These are phyloP conservation scores for Phialophora expanda DNA, from an alignment of 2,329 filamentous ascomycete genomes.

Conservation along the genomic window DNA sequence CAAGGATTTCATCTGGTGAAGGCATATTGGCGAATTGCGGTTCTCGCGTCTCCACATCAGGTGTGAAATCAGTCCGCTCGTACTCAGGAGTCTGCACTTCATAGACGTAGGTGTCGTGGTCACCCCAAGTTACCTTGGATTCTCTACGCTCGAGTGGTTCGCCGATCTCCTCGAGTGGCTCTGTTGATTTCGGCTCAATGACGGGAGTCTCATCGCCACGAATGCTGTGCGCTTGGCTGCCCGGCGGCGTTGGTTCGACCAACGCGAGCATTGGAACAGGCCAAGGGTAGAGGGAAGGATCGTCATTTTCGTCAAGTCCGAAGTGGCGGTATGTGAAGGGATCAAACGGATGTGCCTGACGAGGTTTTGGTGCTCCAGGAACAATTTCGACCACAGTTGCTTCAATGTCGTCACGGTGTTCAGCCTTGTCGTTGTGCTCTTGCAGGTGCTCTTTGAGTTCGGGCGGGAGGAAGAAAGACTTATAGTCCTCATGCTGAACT, in stretches of 20 bases:
- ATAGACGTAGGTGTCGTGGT: constrained; percentile 68
- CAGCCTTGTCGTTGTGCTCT: constrained; percentile 41
- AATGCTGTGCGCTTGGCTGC: constrained; percentile 39
- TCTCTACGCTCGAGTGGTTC: constrained; percentile 52
- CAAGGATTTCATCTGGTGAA: constrained; percentile 61
- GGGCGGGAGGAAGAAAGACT: constrained; percentile 50
- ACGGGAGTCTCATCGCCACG: constrained; percentile 43
- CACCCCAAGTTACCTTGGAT: constrained; percentile 69
- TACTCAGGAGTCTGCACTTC: constrained; percentile 64
- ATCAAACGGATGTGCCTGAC: constrained; percentile 31
- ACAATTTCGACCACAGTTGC: constrained; percentile 38
- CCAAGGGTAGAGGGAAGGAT: constrained; percentile 45
- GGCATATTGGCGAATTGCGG: constrained; percentile 52
- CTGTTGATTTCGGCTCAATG: constrained; percentile 38
- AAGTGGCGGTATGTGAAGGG: constrained; percentile 37
- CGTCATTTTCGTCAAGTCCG: constrained; percentile 34
- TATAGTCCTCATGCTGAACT: constrained; percentile 49
- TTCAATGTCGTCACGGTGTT: constrained; percentile 34
- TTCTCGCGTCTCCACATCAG: not conserved
- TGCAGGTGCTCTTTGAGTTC: constrained; percentile 49
- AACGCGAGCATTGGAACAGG: constrained; percentile 61
- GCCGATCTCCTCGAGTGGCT: constrained; percentile 49
- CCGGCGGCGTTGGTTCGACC: constrained; percentile 63
- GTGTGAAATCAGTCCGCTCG: constrained; percentile 43
- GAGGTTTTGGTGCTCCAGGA: constrained; percentile 27